Evolutionary conservation across 805 yeast genomes (phyloP).

Genomic region (Lipomyces oligophaga): DNA sequence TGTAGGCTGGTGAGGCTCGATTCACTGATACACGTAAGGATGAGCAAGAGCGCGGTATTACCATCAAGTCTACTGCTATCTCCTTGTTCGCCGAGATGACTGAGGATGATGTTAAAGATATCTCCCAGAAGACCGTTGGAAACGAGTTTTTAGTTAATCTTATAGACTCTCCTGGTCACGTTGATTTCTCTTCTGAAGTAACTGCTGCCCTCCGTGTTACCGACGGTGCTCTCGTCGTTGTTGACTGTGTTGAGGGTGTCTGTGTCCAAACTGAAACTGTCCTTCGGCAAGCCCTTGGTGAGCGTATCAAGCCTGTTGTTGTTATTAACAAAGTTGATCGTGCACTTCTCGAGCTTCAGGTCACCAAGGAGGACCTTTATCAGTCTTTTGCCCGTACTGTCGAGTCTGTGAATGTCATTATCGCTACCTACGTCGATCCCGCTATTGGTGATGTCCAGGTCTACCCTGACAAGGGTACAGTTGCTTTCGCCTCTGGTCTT

Average conservation of each 20-base stretch:
- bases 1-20: conserved; percentile 96
- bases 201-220: conserved; percentile 99
- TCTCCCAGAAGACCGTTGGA: conserved; percentile 88
- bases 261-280: conserved; percentile 99
- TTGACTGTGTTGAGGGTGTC: conserved; percentile 99
- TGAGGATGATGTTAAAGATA: conserved; percentile 80
- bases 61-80: conserved; percentile 98
- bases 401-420: conserved; percentile 98
- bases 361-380: conserved; percentile 97
- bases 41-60: conserved; percentile 99
- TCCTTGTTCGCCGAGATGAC: conserved; percentile 86
- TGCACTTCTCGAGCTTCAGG: conserved; percentile 98
- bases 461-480: conserved; percentile 98
- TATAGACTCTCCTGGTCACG: conserved; percentile 99
- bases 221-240: conserved; percentile 99
- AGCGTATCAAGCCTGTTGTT: conserved; percentile 98
- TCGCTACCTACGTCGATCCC: conserved; percentile 89
- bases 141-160: conserved; percentile 94
- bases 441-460: conserved; percentile 94
- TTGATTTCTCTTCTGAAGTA: conserved; percentile 99
- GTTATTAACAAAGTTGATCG: conserved; percentile 99
- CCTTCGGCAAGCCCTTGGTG: conserved; percentile 97
- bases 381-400: conserved; percentile 98
- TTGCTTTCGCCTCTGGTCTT: conserved; percentile 99
- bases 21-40: conserved; percentile 99